Evolutionary conservation across 176 grass and related monocot genomes (phyloP), one percentile per base, ranked within the genome.

Genomic region (Phoenix roebelenii): DNA sequence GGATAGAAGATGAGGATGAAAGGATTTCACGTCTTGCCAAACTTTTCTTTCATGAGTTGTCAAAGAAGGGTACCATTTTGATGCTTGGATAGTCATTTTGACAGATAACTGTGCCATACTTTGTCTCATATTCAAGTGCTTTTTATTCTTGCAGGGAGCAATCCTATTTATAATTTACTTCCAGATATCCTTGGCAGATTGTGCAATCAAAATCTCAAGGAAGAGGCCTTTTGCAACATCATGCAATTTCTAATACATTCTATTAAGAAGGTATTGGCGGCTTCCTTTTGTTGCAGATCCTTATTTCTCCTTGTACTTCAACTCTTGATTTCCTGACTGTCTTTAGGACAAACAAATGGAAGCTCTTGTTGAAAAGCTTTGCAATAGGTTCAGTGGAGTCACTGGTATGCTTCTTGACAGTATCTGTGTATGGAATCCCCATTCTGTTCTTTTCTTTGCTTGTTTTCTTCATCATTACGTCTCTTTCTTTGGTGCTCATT

Each of bases 331-430:
- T 51, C 25, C 68, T 18, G 58, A 51, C 63, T 23, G 28, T 72
- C 52, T 39, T 57, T 77, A 97, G 92, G 92, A 97, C 69, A 97
- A 88, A 77, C 92, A 97, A 91, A 97, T 97, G 92, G 92, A 97
- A 82, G 77, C 92, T 73, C 92, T 97, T 77, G 92, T 90, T 55
- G 92, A 97, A 71, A 97, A 97, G 81, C 92, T 97, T 7, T 97
- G 92, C 73, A 97, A 91, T 77, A 82, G 92, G 70, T 97, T 97
- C 72, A 60, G 75, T 66, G 92, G 92, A 63, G 74, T 75, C 80
- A 87, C 83, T 57, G 92, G 92, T 97, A 97, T 49, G 60, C 54
- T 65, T 25, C 51, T 58, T 63, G 52, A 6, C 2, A 3, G 35
- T 1, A 62, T 20, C 49, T 64, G 44, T 22, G 51, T 56, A 51